Evolutionary conservation across 2,329 filamentous ascomycete genomes (phyloP).

Genomic region (Alternaria hordeiaustralica): DNA sequence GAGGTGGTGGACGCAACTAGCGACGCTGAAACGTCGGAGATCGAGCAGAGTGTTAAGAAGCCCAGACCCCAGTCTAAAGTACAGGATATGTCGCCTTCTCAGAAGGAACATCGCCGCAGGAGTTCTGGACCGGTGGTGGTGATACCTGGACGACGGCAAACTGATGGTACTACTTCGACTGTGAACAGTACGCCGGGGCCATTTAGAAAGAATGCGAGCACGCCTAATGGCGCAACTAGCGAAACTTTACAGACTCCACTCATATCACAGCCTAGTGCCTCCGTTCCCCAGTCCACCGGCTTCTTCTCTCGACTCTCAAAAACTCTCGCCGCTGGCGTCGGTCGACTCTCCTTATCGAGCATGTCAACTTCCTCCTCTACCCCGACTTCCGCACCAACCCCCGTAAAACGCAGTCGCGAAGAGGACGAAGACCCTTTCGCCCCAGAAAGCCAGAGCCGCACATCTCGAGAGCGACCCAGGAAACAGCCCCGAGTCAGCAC

Average conservation of each 20-base stretch:
- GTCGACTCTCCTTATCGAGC: not conserved
- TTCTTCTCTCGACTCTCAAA: not conserved
- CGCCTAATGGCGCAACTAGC: too few species aligned
- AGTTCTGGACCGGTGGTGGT: not conserved
- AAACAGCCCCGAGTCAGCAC: not conserved
- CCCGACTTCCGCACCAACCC: not conserved
- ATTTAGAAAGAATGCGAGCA: not conserved
- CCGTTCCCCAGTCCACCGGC: not conserved
- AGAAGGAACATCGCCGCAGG: not conserved
- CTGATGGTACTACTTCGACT: not conserved
- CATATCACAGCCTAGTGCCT: not conserved
- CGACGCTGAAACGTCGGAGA: not conserved
- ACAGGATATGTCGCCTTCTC: not conserved
- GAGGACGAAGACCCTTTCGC: not conserved
- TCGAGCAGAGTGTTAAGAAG: not conserved
- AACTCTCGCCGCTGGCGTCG: not conserved
- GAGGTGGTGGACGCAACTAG: not conserved
- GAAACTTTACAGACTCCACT: not conserved
- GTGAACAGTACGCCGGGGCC: too few species aligned
- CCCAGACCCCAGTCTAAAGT: too few species aligned
- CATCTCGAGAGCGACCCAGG: not conserved
- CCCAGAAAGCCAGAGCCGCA: not conserved
- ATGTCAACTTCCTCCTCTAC: not conserved
- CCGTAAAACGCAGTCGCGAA: not conserved
- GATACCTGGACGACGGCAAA: not conserved